Evolutionary conservation across 768 basidiomycete genomes (phyloP).

Genomic region (Rhodotorula graminis): DNA sequence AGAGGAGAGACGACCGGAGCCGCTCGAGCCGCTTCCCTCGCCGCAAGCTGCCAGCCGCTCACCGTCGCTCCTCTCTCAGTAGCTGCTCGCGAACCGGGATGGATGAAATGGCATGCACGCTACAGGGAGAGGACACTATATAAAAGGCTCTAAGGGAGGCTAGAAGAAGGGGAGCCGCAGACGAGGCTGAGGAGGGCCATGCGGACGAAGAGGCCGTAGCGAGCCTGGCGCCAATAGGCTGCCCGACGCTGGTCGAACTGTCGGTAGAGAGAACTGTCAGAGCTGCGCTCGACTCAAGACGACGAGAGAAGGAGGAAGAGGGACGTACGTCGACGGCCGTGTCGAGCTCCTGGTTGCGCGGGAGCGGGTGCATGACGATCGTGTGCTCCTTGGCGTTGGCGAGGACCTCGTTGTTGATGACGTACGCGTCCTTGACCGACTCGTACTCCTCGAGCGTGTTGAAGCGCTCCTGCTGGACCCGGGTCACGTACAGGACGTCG

Average conservation of each 20-base stretch:
- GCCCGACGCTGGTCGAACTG: constrained; percentile 86
- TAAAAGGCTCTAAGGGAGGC: background rate
- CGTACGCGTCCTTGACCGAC: constrained; percentile 82
- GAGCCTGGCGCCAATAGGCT: constrained; percentile 94
- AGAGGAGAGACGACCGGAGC: too few species aligned
- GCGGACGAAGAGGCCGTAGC: constrained; percentile 90
- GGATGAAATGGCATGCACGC: too few species aligned
- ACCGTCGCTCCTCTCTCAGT: too few species aligned
- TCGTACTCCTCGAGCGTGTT: constrained; percentile 74
- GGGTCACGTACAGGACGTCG: constrained; percentile 93
- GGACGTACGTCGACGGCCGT: constrained; percentile 84
- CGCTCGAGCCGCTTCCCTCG: too few species aligned
- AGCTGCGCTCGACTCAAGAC: background rate
- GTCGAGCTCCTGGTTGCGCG: constrained; percentile 94
- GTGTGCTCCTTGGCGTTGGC: constrained; percentile 90
- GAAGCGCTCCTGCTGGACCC: constrained; percentile 94
- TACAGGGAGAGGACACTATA: too few species aligned
- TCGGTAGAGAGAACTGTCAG: constrained; percentile 43
- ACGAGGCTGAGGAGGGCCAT: constrained; percentile 76
- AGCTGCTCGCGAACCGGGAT: too few species aligned
- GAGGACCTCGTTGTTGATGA: constrained; percentile 88
- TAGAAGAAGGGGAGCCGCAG: background rate
- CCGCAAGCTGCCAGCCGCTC: too few species aligned
- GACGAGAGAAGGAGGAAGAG: background rate
- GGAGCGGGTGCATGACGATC: constrained; percentile 99